Percentiles rank a stretch among this genome's conserved stretches.
Evolutionary conservation across 192 early-diverging fungal genomes (phyloP).

Genomic region (Coemansia sp.): DNA sequence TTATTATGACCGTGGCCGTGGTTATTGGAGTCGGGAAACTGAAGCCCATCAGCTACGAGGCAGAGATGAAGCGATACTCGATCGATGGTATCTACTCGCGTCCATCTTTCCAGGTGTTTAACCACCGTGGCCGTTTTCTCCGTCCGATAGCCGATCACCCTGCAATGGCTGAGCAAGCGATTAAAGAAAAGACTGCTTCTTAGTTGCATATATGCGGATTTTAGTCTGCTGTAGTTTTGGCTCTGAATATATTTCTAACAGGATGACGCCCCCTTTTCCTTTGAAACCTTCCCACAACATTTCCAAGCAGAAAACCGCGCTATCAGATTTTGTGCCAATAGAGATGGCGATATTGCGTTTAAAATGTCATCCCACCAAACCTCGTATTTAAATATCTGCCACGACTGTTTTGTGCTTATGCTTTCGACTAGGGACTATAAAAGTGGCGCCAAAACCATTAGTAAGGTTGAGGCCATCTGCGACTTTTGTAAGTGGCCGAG

Average conservation of each 20-base stretch:
- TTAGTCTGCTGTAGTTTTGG: no score
- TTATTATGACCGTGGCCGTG: slow-evolving; percentile 45
- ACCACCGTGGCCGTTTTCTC: slow-evolving; percentile 49
- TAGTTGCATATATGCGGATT: not conserved
- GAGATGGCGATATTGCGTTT: not conserved
- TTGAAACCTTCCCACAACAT: not conserved
- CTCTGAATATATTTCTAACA: not conserved
- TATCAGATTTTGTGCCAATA: not conserved
- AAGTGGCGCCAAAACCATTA: slow-evolving; percentile 6
- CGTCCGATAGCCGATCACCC: slow-evolving; percentile 26
- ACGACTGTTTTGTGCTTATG: not conserved
- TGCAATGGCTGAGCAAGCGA: not conserved
- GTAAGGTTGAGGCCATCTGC: slow-evolving; percentile 36
- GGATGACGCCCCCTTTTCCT: not conserved
- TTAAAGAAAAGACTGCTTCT: not conserved
- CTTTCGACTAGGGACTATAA: not conserved
- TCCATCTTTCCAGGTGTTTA: slow-evolving; percentile 50
- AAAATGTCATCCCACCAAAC: not conserved
- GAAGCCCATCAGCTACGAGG: slow-evolving; percentile 51
- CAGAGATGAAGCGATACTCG: slow-evolving; percentile 56
- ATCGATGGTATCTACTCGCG: slow-evolving; percentile 49
- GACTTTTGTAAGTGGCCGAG: slow-evolving; percentile 38
- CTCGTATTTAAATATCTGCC: not conserved
- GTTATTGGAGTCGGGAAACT: slow-evolving; percentile 41
- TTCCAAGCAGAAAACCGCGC: not conserved